phyloP scores from a whole-genome alignment of 345 rosid genomes.

The Populus nigra region DNA sequence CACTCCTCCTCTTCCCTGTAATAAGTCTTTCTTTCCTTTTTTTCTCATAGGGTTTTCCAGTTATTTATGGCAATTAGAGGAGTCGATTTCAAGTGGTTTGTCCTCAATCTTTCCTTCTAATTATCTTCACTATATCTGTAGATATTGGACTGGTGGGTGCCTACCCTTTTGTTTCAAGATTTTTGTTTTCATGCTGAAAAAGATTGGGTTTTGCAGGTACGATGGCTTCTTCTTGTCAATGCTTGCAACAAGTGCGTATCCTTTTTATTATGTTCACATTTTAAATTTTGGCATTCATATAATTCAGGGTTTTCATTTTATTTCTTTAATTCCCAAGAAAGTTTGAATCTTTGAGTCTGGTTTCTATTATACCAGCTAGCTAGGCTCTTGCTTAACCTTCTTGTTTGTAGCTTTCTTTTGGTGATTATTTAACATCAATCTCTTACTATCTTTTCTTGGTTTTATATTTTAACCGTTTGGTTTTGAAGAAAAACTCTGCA shows the following conservation, averaged over 20 bases:
- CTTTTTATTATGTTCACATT: slow-evolving; percentile 27
- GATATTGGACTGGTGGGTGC: neutral
- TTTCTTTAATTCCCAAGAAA: neutral
- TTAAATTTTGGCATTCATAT: neutral
- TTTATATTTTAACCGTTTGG: neutral
- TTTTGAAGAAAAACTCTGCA: neutral
- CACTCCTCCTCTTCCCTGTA: neutral
- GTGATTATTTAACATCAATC: neutral
- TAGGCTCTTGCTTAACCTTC: neutral
- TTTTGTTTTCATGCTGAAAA: neutral
- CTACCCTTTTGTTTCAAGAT: neutral
- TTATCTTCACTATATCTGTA: neutral
- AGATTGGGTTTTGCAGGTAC: slow-evolving; percentile 55
- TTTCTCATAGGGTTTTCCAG: neutral
- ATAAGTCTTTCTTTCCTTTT: neutral
- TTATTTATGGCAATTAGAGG: slow-evolving; percentile 75
- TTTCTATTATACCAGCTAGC: neutral
- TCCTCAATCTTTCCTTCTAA: slow-evolving; percentile 15
- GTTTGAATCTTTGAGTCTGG: neutral
- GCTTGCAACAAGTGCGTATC: slow-evolving; percentile 99
- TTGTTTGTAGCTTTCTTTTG: neutral
- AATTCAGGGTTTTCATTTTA: neutral
- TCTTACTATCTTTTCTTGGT: neutral
- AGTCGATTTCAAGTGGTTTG: slow-evolving; percentile 93
- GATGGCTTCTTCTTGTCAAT: slow-evolving; percentile 99